A percentile compares a stretch with the other conserved stretches of the same genome.
phyloP scores from a whole-genome alignment of 2,329 filamentous ascomycete species.

The Fusarium secorum region DNA sequence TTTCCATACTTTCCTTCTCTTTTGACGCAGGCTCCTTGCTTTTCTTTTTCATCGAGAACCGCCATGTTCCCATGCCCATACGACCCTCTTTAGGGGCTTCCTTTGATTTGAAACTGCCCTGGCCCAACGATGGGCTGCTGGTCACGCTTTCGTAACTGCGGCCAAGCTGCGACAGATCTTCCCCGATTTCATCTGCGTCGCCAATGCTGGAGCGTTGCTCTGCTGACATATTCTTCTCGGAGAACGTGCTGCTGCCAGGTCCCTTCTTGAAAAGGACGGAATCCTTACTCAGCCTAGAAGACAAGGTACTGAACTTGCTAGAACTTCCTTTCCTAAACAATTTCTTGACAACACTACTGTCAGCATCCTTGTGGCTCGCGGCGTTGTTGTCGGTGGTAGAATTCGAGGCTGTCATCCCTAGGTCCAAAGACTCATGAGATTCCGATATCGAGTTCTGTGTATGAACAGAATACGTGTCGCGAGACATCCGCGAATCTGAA shows the following conservation, averaged over 20 bases:
- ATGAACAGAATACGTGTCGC: slow-evolving; percentile 64
- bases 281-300: slow-evolving; percentile 64
- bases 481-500: slow-evolving; percentile 61
- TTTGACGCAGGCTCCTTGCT: slow-evolving; percentile 54
- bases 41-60: slow-evolving; percentile 69
- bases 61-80: slow-evolving; percentile 60
- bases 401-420: slow-evolving; percentile 65
- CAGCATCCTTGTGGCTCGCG: slow-evolving; percentile 57
- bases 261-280: slow-evolving; percentile 66
- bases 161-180: slow-evolving; percentile 54
- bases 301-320: slow-evolving; percentile 67
- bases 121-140: slow-evolving; percentile 64
- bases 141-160: slow-evolving; percentile 64
- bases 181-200: slow-evolving; percentile 61
- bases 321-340: slow-evolving; percentile 72
- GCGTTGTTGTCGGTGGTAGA: slow-evolving; percentile 62
- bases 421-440: slow-evolving; percentile 64
- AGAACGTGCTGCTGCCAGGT: slow-evolving; percentile 63
- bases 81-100: slow-evolving; percentile 54
- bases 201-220: slow-evolving; percentile 66
- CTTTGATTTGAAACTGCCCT: slow-evolving; percentile 55
- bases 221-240: slow-evolving; percentile 63
- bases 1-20: slow-evolving; percentile 62
- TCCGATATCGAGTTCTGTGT: slow-evolving; percentile 67
- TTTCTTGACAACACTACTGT: slow-evolving; percentile 67